phyloP scores from a whole-genome alignment of 805 yeast genomes.

The Lachancea mirantina region DNA sequence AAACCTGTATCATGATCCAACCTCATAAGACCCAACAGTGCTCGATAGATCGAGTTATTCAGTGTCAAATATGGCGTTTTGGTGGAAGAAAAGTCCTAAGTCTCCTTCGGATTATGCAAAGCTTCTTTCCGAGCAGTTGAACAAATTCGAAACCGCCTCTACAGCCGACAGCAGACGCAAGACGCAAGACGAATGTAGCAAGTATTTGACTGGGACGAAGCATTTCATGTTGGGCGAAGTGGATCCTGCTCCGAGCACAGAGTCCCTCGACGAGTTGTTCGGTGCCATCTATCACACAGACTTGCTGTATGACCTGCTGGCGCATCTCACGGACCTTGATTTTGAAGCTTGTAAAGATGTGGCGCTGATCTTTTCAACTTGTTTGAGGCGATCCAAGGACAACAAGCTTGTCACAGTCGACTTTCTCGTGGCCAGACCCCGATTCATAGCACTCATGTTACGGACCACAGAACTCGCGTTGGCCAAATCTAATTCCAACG shows the following conservation, averaged over 20 bases:
- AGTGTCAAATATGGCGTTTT: constrained; percentile 59
- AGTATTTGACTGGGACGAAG: constrained; percentile 58
- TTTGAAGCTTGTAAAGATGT: constrained; percentile 90
- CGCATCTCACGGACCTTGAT: constrained; percentile 59
- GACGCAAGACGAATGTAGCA: constrained; percentile 66
- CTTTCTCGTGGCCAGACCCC: constrained; percentile 61
- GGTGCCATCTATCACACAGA: constrained; percentile 73
- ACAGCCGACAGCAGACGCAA: constrained; percentile 33
- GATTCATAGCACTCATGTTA: constrained; percentile 53
- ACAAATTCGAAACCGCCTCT: constrained; percentile 44
- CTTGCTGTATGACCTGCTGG: constrained; percentile 53
- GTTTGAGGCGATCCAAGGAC: constrained; percentile 73
- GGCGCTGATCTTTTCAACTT: constrained; percentile 58
- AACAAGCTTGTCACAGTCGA: constrained; percentile 81
- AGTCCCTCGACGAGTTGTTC: constrained; percentile 66
- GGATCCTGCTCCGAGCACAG: constrained; percentile 50
- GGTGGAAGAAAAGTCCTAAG: constrained; percentile 86
- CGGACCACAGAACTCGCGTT: constrained; percentile 60
- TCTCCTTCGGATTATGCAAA: constrained; percentile 80
- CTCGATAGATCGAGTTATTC: neutral
- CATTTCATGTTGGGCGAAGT: constrained; percentile 58
- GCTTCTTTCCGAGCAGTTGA: constrained; percentile 64
- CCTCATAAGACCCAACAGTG: no score
- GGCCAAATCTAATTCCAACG: constrained; percentile 30
- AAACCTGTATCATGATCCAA: no score